Base-by-base conservation (phyloP, 2,329 filamentous ascomycete genomes). In the Phyllosticta paracitricarpa region DNA sequence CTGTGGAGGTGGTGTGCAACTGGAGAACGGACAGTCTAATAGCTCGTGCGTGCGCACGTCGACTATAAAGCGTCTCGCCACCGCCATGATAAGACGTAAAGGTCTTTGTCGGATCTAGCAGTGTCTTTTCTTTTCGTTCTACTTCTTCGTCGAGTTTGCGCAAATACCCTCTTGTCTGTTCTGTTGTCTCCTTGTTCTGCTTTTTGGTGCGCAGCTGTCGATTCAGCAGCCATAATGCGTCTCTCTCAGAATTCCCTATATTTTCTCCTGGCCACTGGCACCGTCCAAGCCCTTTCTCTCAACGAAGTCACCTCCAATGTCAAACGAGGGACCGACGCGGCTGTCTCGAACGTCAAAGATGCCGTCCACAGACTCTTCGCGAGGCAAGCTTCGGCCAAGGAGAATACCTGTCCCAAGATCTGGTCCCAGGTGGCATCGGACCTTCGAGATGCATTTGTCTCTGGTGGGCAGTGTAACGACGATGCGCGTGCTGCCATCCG, bases 401-500 rank as follows among this genome's bases (percentile, higher is more conserved):
- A 48, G 7, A 48, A n/a, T 7, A 48, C 40, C 8, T 71, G 69
- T 52, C 70, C 68, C 10, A 56, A 62, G 0, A 65, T 69, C 33
- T 72, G 70, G 70, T 60, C 59, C 0, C 61, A 64, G 1, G 64
- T 72, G 3, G 63, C 64, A 12, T 61, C 61, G 12, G 67, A 70
- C 24, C 63, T 72, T 10, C 65, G 62, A 10, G 61, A 59, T 24
- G 48, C 57, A 4, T 67, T 68, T 61, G 58, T 67, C 14, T 54
- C 40, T 12, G 61, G 62, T 35, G 65, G 66, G 14, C 63, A 65
- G 56, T 71, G 70, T 59, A 72, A 66, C 57, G 65, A 70, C 56
- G 61, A 65, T 6, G 69, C 70, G 1, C 64, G 70, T 19, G 66
- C 64, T 14, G 69, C 69, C 26, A 71, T 72, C 24, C 66, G 70